Base-by-base conservation (phyloP, 2,329 filamentous ascomycete species). In the Xylariaceae sp. region DNA sequence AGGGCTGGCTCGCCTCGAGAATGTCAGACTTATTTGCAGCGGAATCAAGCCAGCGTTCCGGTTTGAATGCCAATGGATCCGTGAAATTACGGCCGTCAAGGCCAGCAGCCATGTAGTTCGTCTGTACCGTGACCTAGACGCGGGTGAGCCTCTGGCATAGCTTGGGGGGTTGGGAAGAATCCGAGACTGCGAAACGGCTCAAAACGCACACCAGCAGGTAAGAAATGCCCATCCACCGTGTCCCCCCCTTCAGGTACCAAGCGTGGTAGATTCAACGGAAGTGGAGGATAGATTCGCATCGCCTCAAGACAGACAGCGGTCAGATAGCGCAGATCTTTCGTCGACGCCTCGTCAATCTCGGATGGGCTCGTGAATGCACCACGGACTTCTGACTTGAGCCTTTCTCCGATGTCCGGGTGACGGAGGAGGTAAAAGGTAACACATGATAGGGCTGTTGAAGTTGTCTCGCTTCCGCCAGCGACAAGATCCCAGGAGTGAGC, bases 1-100 rank as follows among this genome's bases (percentile, higher is more conserved):
- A 61, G 10, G 57, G 57, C 18, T 60, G 59, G 30, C 53, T 59
- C 6, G 59, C 59, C 2, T 60, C 57, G 8, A 59, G 48, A 18
- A 46, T 46, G 24, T 60, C 58, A 3, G 33, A 4, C 10, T 26
- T 27, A 26, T 41, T n/a, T 9, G 37, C 20, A 5, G 20, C 27
- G 4, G 4, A 6, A 33, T 49, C 57, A 2, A 61, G 50, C 59
- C 59, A 61, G 10, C 59, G 24, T 13, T 55, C 54, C 7, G 59
- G 59, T 4, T 51, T 49, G 49, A 61, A 61, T 6, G 29, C 3
- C 18, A 46, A 30, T 13, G 59, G 59, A 20, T 60, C 44, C 8
- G 15, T 4, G 46, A 61, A 61, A 37, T 61, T 61, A 2, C 11
- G 26, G 9, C 41, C 8, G 9, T 40, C 37, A 3, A 59, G 32